phyloP scores from a whole-genome alignment of 257 asterid species.

The Salvia rosmarinus region DNA sequence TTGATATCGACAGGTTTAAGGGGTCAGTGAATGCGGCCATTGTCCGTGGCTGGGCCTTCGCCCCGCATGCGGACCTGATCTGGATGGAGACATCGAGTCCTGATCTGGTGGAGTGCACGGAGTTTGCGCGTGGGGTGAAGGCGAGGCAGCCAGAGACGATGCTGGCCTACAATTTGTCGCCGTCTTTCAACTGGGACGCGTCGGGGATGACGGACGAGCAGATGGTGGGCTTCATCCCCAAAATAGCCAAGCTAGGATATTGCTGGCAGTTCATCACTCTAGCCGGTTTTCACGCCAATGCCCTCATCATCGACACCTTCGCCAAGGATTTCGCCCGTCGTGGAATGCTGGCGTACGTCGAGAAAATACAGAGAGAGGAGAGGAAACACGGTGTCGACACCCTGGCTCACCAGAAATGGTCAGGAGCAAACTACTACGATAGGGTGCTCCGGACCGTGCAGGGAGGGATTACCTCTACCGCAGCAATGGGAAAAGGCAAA shows the following conservation, averaged over 20 bases:
- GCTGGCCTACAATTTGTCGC: conserved; percentile 94
- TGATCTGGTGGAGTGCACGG: conserved; percentile 82
- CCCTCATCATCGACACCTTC: conserved; percentile 78
- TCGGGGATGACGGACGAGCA: conserved; percentile 87
- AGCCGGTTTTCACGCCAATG: conserved; percentile 92
- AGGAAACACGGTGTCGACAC: conserved; percentile 93
- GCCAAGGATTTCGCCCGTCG: conserved; percentile 77
- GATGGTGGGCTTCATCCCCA: conserved; percentile 88
- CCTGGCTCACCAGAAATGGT: conserved; percentile 98
- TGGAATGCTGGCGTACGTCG: conserved; percentile 94
- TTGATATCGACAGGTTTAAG: conserved; percentile 37
- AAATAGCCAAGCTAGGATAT: conserved; percentile 77
- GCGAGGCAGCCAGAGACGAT: conserved; percentile 67
- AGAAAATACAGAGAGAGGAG: conserved; percentile 92
- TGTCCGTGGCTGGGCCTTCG: conserved; percentile 89
- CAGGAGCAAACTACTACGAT: conserved; percentile 96
- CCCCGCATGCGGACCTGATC: conserved; percentile 68
- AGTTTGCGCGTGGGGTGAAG: conserved; percentile 77
- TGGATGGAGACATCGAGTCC: conserved; percentile 99
- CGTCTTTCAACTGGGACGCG: conserved; percentile 98
- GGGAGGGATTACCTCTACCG: conserved; percentile 96
- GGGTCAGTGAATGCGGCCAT: conserved; percentile 87
- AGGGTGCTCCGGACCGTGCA: conserved; percentile 91
- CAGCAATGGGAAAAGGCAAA: conserved; percentile 96
- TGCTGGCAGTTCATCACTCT: conserved; percentile 98